Base-by-base conservation (phyloP, 352 stramenopile genomes). In the Pythium phragmiticola region DNA sequence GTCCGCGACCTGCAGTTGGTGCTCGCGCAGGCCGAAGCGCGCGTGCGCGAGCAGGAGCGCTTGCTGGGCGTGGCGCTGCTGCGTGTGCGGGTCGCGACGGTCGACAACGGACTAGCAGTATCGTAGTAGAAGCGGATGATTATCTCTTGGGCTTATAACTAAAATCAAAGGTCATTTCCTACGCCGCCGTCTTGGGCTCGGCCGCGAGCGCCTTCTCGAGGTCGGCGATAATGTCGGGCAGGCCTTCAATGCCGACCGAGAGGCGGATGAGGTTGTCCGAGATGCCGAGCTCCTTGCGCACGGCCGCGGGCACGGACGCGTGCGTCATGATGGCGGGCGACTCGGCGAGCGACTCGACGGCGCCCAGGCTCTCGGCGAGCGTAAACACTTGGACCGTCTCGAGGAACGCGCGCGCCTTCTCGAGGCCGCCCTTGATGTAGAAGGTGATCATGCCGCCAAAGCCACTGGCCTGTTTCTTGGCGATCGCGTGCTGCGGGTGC, bases 321-420 rank as follows among this genome's bases (percentile, higher is more conserved):
- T 99, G 95, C 13, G 94, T 99, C 65, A 97, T 98, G 54, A 94
- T 95, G 11, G 92, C 92, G 37, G 95, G 96, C 60, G 97, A 96
- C 69, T 98, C 97, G 14, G 88, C 90, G 11, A 99, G 81, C 49
- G 87, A 97, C 67, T 96, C 88, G 30, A 94, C 88, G 67, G 98
- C 94, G 36, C 95, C 96, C 6, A 98, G 92, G 72, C 97, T 98
- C 63, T 97, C 95, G 14, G 98, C 82, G 69, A 98, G 87, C 50
- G 83, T 97, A 54, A 97, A 95, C n/a, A 99, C 73, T 57, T 97
- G 69, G 54, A 98, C 72, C 46, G 77, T 87, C 66, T 98, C 88
- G 46, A 99, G 94, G 68, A 99, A 98, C 19, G 82, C 83, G 47
- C 92, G 93, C 9, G 89, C 74, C 65, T 88, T 80, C 36, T 87